Percentiles rank a stretch among this genome's conserved stretches.
phyloP scores from a whole-genome alignment of 2,329 filamentous ascomycete genomes.

The Fusarium agapanthi region DNA sequence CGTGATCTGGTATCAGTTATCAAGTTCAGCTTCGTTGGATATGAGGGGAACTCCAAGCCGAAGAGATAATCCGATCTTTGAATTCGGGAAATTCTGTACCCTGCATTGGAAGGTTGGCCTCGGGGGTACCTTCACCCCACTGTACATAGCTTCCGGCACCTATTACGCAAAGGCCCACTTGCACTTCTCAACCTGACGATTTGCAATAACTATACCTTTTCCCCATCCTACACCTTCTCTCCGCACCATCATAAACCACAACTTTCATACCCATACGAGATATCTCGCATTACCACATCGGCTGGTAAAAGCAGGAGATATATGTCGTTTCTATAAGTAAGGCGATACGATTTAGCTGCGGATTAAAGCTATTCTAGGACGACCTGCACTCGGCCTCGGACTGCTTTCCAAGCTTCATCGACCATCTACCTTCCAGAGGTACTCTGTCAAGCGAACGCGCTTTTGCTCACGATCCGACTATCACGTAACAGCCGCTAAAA shows the following conservation, averaged over 20 bases:
- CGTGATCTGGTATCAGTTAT: not conserved
- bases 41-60: constrained; percentile 15
- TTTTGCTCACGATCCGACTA: constrained; percentile 3
- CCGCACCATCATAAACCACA: constrained; percentile 42
- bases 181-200: constrained; percentile 49
- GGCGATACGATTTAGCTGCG: constrained; percentile 29
- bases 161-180: constrained; percentile 54
- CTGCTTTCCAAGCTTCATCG: constrained; percentile 40
- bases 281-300: constrained; percentile 15
- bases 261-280: constrained; percentile 30
- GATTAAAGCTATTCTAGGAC: constrained; percentile 49
- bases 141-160: constrained; percentile 39
- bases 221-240: constrained; percentile 43
- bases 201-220: constrained; percentile 46
- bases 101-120: constrained; percentile 30
- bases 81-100: constrained; percentile 33
- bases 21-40: not conserved
- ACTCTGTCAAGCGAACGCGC: constrained; percentile 19
- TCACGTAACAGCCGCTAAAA: not conserved
- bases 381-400: constrained; percentile 54
- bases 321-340: not conserved
- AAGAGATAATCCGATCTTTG: constrained; percentile 41
- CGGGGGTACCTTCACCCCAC: constrained; percentile 35
- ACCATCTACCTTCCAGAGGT: constrained; percentile 17
- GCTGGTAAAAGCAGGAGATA: constrained; percentile 12